Conservation (phyloP, 2,329 filamentous ascomycete species). For the Claviceps sp. region DNA sequence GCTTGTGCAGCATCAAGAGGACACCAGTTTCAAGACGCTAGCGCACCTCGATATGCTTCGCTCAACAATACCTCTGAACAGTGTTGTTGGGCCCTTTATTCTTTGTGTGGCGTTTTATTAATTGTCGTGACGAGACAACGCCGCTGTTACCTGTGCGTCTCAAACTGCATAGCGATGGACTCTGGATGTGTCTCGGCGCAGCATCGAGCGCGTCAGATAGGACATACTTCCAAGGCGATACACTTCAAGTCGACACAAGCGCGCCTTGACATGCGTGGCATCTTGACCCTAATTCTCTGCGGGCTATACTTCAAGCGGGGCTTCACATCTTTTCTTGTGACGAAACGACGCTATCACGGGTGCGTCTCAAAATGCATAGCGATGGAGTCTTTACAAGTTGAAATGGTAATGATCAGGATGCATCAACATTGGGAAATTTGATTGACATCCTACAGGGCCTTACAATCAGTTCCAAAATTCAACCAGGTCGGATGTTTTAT, state of each 20-base stretch:
- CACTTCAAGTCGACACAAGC: too few relatives aligned
- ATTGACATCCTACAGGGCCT: too few relatives aligned
- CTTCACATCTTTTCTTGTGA: background rate
- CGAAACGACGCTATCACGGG: background rate
- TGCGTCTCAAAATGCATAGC: background rate
- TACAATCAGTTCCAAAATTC: background rate
- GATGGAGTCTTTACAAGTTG: background rate
- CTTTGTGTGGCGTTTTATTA: too few relatives aligned
- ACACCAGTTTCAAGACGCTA: too few relatives aligned
- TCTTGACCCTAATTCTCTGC: too few relatives aligned
- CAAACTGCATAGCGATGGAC: slow-evolving; percentile 1
- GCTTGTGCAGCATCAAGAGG: too few relatives aligned
- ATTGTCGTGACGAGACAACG: background rate
- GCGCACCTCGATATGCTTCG: too few relatives aligned
- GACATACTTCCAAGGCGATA: too few relatives aligned
- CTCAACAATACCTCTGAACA: too few relatives aligned
- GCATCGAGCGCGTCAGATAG: too few relatives aligned
- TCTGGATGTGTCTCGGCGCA: background rate
- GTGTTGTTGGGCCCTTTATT: background rate
- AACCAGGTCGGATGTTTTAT: background rate
- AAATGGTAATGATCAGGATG: background rate
- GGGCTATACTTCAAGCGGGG: too few relatives aligned
- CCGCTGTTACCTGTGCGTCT: background rate
- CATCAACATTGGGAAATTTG: background rate
- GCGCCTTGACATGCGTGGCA: too few relatives aligned